Base-by-base conservation (phyloP, 208 protist genomes). In the Porcisia deanei region DNA sequence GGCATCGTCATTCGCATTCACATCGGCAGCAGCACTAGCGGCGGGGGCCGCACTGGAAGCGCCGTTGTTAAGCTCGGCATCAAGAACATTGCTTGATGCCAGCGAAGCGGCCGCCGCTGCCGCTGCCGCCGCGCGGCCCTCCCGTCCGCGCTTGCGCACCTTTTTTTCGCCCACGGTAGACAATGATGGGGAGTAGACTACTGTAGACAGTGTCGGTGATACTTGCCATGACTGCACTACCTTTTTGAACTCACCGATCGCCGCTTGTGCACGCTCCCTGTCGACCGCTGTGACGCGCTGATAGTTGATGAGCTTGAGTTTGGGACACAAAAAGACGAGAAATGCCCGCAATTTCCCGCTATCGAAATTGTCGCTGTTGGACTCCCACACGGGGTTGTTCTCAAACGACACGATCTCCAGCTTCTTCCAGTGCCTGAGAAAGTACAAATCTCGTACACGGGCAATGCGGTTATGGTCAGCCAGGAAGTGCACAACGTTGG, bases 281-380 rank as follows among this genome's bases (percentile, higher is more conserved):
- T 95, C 89, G 2, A 47, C 37, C 66, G 86, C 64, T 4, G 87
- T 93, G n/a, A 97, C 91, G n/a, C 93, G 89, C 52, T 91, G 77
- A 45, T 94, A 93, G 82, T 97, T 94, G 43, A 97, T 88, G 52
- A 97, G 82, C 71, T 93, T 93, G 30, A 97, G 79, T 20, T 75
- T 82, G 0, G 93, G 91, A 72, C 93, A 97, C 54, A 97, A 75
- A 73, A 90, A 94, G 49, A 94, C 82, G 22, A 97, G 59, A 79
- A 95, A 96, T 18, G 91, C 89, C 2, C 90, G 89, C 59, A 96
- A 73, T 30, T 90, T 88, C n/a, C 20, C 77, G 8, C 79, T 67
- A 39, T 85, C 68, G 52, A 81, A 88, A 22, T 66, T 66, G 37
- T 79, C 83, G 20, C 75, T 73, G 75, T 95, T 94, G 39, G 71